Evolutionary conservation across 192 early-diverging fungal species (phyloP), one percentile per base, ranked within the genome.

Genomic region (Rhizoclosmatium sp.): DNA sequence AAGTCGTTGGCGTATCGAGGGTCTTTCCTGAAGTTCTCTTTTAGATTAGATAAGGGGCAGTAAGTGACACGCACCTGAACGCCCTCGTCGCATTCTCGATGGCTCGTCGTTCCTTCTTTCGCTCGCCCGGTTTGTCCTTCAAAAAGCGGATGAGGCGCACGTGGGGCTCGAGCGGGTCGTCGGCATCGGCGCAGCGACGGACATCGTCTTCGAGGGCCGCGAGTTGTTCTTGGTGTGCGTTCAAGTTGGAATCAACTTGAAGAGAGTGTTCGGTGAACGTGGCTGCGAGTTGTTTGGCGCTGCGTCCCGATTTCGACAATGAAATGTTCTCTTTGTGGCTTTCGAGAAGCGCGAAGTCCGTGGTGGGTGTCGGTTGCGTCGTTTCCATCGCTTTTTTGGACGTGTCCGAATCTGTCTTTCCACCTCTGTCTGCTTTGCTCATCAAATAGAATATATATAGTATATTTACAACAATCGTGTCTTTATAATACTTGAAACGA

Each of bases 1-100:
- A 79, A 19, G 78, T 89, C 86, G 69, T 88, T 85, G 61, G 81
- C 76, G 79, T 85, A 88, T 7, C 78, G 41, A 2, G 47, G 67
- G 67, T 86, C 82, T 66, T 84, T 85, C 31, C 72, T 75, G 31
- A 12, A 7, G 3, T 19, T 19, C 21, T 3, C 39, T 47, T 47
- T 9, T 21, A 16, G 14, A 47, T 40, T 16, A 69, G 45, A 69
- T 31, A 21, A 47, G 40, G 40, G 12, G 40, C n/a, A 58, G 54
- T 14, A 71, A 71, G 56, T 5, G 39, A 1, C 44, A 19, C 4
- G 44, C 0, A 75, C 72, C 81, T 49, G 71, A 83, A 85, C 46
- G 59, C 40, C 21, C 89, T 45, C 40, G 82, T 78, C 46, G 78
- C 75, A 3, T 62, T 61, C 59, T 87, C 72, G 44, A 81, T 71